Evolutionary conservation across 495 filamentous ascomycete species (phyloP).

Genomic region (Hypoxylon crocopeplum): DNA sequence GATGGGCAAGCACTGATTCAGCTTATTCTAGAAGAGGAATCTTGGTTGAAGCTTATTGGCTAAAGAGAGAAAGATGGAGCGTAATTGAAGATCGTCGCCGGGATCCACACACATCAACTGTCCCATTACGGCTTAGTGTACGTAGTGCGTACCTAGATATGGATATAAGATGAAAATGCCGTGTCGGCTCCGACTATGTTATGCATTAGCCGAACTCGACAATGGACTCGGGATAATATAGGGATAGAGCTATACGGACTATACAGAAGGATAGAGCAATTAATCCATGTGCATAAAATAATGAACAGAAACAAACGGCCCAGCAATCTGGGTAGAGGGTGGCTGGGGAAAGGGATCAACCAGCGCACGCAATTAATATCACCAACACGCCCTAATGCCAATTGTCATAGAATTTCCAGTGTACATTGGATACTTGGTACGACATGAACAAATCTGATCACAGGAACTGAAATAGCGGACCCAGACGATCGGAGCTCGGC

Average conservation of each 20-base stretch:
- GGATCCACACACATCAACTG: conserved; percentile 18
- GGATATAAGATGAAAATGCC: conserved; percentile 26
- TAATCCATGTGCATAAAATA: no score
- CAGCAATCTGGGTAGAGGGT: no score
- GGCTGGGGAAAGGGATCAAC: no score
- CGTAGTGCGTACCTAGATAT: no score
- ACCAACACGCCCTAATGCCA: no score
- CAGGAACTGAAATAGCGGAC: conserved; percentile 9
- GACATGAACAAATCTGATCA: conserved; percentile 18
- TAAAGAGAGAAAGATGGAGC: background rate
- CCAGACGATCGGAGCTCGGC: conserved; percentile 29
- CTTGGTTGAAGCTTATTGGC: conserved; percentile 17
- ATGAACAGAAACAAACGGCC: no score
- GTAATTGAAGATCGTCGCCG: conserved; percentile 20
- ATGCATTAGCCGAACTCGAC: conserved; percentile 15
- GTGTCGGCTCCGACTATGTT: conserved; percentile 33
- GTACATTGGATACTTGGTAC: background rate
- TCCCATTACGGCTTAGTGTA: conserved; percentile 7
- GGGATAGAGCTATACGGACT: background rate
- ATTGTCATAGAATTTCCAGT: background rate
- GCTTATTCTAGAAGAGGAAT: conserved; percentile 35
- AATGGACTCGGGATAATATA: conserved; percentile 13
- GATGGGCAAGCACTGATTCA: conserved; percentile 3
- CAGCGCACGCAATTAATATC: no score
- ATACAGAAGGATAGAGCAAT: no score